Evolutionary conservation across 306 rosid genomes (phyloP), one percentile per base, ranked within the genome.

Genomic region (Begonia masoniana): DNA sequence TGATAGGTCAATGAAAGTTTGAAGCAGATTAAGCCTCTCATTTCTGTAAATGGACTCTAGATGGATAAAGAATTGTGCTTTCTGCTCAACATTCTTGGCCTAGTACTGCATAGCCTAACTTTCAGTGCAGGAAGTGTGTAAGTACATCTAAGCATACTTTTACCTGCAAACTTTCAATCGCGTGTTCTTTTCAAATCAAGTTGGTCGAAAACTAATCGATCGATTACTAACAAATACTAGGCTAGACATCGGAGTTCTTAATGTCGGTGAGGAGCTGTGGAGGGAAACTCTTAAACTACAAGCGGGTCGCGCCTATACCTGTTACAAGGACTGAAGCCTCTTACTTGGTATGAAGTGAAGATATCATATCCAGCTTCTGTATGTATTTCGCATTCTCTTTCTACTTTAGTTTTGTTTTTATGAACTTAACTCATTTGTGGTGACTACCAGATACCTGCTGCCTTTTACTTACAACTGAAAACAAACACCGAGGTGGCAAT

Each of bases 361-460:
- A 85, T 91, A 81, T 91, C 96, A 55, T 83, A 83, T 65, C 97
- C 99, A n/a, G 88, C 96, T 67, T 78, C 94, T 62, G 97, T 91
- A 85, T 73, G 94, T 78, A 64, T 68, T 62, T 59, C 59, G 21
- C 16, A n/a, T 67, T 67, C 67, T 68, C 72, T 15, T 31, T 68
- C 3, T 43, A 63, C 62, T 58, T 52, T 39, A 13, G 15, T 46
- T 8, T 16, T 41, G 43, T 72, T 60, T 61, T 63, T 68, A 13
- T 68, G 62, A 57, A 63, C 58, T 58, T 39, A 64, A 66, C 71
- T 62, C 31, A 55, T 26, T 19, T 36, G 31, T 56, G 46, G 15
- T 47, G 56, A 49, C 70, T 57, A 59, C 46, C 68, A 89, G 97
- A 82, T 89, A 64, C 94, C 94, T 0, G 94, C 94, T 50, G 75